A percentile compares a stretch with the other conserved stretches of the same genome.
phyloP scores from a whole-genome alignment of 352 stramenopile species.

The Phytophthora crassamura region DNA sequence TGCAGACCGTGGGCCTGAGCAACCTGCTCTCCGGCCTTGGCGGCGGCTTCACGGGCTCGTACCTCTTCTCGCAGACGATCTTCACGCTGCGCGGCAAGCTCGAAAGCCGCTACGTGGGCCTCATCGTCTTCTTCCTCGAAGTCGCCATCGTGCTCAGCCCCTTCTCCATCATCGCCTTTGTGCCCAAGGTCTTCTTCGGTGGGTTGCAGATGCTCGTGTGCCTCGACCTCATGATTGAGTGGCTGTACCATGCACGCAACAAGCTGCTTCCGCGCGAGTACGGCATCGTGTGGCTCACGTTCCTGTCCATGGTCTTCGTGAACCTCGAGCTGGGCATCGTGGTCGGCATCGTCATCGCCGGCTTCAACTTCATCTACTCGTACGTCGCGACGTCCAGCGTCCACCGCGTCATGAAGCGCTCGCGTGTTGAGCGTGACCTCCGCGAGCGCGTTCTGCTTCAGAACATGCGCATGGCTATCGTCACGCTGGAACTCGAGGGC shows the following conservation, averaged over 20 bases:
- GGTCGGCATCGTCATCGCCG: conserved; percentile 90
- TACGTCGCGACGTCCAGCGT: conserved; percentile 80
- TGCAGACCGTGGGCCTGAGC: conserved; percentile 95
- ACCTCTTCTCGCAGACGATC: conserved; percentile 99
- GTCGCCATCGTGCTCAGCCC: conserved; percentile 85
- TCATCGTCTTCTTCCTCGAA: conserved; percentile 84
- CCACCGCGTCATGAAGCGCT: conserved; percentile 82
- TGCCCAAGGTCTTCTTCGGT: conserved; percentile 98
- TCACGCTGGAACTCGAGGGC: conserved; percentile 84
- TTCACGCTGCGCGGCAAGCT: conserved; percentile 86
- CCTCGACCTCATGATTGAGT: conserved; percentile 97
- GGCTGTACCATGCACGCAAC: conserved; percentile 90
- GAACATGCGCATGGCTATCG: conserved; percentile 79
- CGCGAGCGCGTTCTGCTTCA: conserved; percentile 78
- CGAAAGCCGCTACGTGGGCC: conserved; percentile 70
- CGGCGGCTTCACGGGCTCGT: conserved; percentile 98
- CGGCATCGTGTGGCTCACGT: conserved; percentile 93
- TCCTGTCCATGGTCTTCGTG: conserved; percentile 93
- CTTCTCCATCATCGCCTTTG: conserved; percentile 95
- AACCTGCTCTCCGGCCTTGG: conserved; percentile 96
- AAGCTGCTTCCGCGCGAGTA: conserved; percentile 93
- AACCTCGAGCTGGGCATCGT: conserved; percentile 96
- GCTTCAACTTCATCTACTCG: conserved; percentile 90
- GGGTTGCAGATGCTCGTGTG: conserved; percentile 97
- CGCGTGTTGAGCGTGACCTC: conserved; percentile 80